Evolutionary conservation across 129 eudicot species (phyloP).

Genomic region (Flaveria robusta): DNA sequence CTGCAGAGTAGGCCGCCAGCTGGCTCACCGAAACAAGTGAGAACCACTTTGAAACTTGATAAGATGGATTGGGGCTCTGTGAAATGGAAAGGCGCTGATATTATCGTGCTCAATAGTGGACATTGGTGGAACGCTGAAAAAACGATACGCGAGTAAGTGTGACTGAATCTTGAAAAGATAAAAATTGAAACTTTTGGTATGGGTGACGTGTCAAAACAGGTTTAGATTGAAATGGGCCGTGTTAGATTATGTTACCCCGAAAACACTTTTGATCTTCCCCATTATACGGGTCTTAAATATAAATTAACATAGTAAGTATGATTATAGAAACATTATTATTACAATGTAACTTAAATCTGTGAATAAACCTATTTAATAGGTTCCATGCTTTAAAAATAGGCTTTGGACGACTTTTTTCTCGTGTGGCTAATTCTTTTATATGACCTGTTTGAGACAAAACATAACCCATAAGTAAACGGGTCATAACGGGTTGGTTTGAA

Average conservation of each 20-base stretch:
- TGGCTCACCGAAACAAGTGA: constrained; percentile 54
- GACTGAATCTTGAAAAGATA: not conserved
- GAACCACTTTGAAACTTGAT: constrained; percentile 66
- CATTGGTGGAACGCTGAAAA: constrained; percentile 92
- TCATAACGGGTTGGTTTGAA: not conserved
- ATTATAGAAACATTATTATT: not conserved
- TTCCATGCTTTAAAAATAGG: not conserved
- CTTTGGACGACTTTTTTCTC: not conserved
- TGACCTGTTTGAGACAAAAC: constrained; percentile 3
- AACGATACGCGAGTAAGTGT: constrained; percentile 61
- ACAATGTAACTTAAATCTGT: not conserved
- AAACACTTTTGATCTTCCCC: not conserved
- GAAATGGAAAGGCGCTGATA: constrained; percentile 72
- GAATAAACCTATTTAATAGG: not conserved
- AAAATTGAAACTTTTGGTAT: not conserved
- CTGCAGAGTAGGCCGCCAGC: constrained; percentile 66
- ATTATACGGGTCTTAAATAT: no score
- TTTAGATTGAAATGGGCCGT: not conserved
- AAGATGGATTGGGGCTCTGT: constrained; percentile 66
- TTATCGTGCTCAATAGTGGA: constrained; percentile 71
- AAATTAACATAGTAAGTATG: not conserved
- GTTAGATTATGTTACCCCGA: not conserved
- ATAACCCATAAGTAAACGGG: not conserved
- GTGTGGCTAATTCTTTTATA: not conserved
- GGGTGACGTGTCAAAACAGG: not conserved